Percentiles rank a stretch among this genome's conserved stretches.
Conservation (phyloP, 495 filamentous ascomycete species). For the Podospora tetraspora region DNA sequence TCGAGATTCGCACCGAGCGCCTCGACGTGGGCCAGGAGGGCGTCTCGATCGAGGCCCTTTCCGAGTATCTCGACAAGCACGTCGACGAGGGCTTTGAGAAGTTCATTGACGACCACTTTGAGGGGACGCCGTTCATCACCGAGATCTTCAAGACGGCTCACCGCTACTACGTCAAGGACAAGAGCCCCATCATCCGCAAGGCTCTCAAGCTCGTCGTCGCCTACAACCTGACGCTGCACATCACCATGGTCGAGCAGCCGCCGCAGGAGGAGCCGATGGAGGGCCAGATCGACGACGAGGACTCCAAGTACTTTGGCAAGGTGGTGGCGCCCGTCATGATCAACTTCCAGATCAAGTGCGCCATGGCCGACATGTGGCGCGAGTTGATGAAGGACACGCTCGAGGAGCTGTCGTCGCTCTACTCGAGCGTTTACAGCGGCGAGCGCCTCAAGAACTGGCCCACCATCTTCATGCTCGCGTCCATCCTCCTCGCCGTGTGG, state of each 20-base stretch:
- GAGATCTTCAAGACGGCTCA: constrained; percentile 92
- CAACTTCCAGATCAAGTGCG: constrained; percentile 96
- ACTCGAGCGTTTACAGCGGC: constrained; percentile 88
- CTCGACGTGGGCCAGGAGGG: constrained; percentile 81
- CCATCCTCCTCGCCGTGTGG: constrained; percentile 86
- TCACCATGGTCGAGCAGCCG: constrained; percentile 85
- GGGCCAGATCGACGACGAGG: constrained; percentile 71
- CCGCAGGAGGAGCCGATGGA: constrained; percentile 71
- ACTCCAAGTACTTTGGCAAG: constrained; percentile 79
- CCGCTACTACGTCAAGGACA: constrained; percentile 78
- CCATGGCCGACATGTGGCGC: constrained; percentile 92
- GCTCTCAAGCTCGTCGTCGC: constrained; percentile 85
- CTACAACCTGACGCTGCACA: constrained; percentile 86
- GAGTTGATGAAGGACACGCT: constrained; percentile 90
- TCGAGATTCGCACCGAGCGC: constrained; percentile 77
- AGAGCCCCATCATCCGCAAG: constrained; percentile 79
- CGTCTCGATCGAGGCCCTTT: constrained; percentile 66
- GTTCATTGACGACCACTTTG: constrained; percentile 91
- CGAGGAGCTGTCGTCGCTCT: constrained; percentile 82
- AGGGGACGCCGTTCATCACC: constrained; percentile 85
- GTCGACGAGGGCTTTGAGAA: constrained; percentile 83
- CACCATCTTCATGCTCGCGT: constrained; percentile 91
- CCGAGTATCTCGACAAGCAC: constrained; percentile 87
- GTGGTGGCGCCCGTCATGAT: constrained; percentile 92
- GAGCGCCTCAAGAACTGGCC: constrained; percentile 96